phyloP scores from a whole-genome alignment of 164 flowering plant genomes.

The Saururus chinensis region DNA sequence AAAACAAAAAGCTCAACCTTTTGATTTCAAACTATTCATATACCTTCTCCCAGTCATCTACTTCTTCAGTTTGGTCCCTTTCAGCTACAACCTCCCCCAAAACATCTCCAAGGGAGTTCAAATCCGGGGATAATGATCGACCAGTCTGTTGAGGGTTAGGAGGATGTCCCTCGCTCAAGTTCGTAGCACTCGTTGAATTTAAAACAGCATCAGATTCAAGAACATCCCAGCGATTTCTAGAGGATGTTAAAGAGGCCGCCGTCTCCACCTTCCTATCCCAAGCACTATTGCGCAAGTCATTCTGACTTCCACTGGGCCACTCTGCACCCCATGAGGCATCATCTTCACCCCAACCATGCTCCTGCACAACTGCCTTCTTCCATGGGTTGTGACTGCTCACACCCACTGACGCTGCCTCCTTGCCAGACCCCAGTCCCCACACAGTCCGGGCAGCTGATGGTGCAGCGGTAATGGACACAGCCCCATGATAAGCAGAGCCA shows the following conservation, averaged over 20 bases:
- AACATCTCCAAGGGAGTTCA: slow-evolving; percentile 13
- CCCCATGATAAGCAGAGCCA: slow-evolving; percentile 85
- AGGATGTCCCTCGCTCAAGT: slow-evolving; percentile 3
- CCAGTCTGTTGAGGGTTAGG: background rate
- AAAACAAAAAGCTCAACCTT: background rate
- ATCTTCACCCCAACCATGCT: slow-evolving; percentile 38
- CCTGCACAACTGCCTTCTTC: slow-evolving; percentile 75
- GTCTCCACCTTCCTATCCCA: slow-evolving; percentile 44
- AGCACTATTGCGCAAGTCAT: slow-evolving; percentile 20
- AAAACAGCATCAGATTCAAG: slow-evolving; percentile 30
- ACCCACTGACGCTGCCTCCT: slow-evolving; percentile 22
- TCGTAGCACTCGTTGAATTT: slow-evolving; percentile 14
- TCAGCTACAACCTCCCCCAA: slow-evolving; percentile 1
- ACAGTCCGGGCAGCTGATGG: slow-evolving; percentile 27
- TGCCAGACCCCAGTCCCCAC: slow-evolving; percentile 43
- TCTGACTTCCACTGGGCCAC: slow-evolving; percentile 17
- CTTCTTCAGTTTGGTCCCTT: slow-evolving; percentile 34
- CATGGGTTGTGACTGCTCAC: slow-evolving; percentile 46
- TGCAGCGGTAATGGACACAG: slow-evolving; percentile 20
- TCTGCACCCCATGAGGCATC: slow-evolving; percentile 55
- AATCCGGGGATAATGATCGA: slow-evolving; percentile 10
- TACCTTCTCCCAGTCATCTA: slow-evolving; percentile 90
- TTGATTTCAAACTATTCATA: slow-evolving; percentile 23
- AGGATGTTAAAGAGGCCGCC: slow-evolving; percentile 23
- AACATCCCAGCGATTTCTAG: slow-evolving; percentile 52